A percentile compares a stretch with the other conserved stretches of the same genome.
phyloP scores from a whole-genome alignment of 2,329 filamentous ascomycete genomes.

The Arthroderma sp. region DNA sequence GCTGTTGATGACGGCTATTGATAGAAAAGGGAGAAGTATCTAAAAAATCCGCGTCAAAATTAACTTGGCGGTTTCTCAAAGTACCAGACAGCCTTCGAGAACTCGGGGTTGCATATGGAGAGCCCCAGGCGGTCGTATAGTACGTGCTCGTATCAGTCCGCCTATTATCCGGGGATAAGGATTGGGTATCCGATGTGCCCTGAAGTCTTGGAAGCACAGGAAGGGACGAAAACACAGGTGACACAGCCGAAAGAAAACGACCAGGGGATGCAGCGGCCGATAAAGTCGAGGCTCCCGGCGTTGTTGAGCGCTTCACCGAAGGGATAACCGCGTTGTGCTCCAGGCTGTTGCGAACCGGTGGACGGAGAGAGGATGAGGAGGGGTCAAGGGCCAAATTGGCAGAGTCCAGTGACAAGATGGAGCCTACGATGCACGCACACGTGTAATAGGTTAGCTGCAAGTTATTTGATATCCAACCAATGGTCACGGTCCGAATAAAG shows the following conservation, averaged over 20 bases:
- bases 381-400: constrained; percentile 22
- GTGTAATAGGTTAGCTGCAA: constrained; percentile 3
- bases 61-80: constrained; percentile 30
- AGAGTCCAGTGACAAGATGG: constrained; percentile 24
- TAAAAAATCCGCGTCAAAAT: constrained; percentile 25
- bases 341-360: constrained; percentile 16
- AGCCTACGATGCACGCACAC: constrained; percentile 18
- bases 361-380: constrained; percentile 18
- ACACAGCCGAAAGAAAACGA: constrained; percentile 13
- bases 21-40: constrained; percentile 23
- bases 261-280: constrained; percentile 23
- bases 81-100: constrained; percentile 28
- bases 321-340: constrained; percentile 19
- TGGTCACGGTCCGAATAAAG: constrained; percentile 1
- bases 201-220: constrained; percentile 19
- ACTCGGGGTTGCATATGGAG: constrained; percentile 62
- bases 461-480: constrained; percentile 1
- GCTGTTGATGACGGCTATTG: constrained; percentile 12
- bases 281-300: constrained; percentile 25
- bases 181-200: constrained; percentile 21
- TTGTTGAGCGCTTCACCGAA: constrained; percentile 21
- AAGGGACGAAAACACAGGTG: constrained; percentile 2
- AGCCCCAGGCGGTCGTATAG: constrained; percentile 79
- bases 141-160: constrained; percentile 39
- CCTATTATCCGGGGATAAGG: constrained; percentile 29